Base-by-base conservation (phyloP, 305 asterid species). In the Caryopteris hybrid region DNA sequence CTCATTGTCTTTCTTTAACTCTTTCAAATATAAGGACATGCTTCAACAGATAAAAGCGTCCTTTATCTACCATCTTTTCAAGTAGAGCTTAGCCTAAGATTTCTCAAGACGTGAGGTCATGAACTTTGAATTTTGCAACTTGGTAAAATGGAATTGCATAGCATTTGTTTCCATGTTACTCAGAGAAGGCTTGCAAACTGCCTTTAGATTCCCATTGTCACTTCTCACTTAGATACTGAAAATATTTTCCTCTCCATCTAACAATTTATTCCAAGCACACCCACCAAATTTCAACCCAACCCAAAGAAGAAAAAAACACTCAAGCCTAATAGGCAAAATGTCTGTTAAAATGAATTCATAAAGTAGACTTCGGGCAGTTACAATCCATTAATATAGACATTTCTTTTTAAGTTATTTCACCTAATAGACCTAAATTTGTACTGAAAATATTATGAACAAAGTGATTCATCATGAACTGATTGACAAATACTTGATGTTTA, bases 401-500 rank as follows among this genome's bases (percentile, higher is more conserved):
- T 29, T 41, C 42, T 18, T 70, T 70, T 18, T 14, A 61, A 16
- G 38, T 70, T 50, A 42, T n/a, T 45, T 21, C 33, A 23, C 34
- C n/a, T 23, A 8, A 55, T 5, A 38, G 68, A 47, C 42, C 48
- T 23, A 56, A 50, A 27, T 41, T 6, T 39, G 11, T 23, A 53
- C 38, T 13, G 39, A 11, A 22, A 51, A 22, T 14, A 2, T 8
- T 6, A 57, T 11, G 43, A 55, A 27, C 25, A 36, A 41, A 58
- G 63, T 39, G 64, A 43, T 38, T 60, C 54, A 53, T 34, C 57
- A 74, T 29, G 57, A 50, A 73, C 2, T 8, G 42, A 11, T 2
- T 3, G 18, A 9, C 27, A 45, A 14, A 57, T 22, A n/a, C 55
- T 25, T 59, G 36, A 17, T 18, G 21, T 69, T 60, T 14, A 69